Evolutionary conservation across 768 basidiomycete species (phyloP), one percentile per base, ranked within the genome.

Genomic region (Naematelia encephala): DNA sequence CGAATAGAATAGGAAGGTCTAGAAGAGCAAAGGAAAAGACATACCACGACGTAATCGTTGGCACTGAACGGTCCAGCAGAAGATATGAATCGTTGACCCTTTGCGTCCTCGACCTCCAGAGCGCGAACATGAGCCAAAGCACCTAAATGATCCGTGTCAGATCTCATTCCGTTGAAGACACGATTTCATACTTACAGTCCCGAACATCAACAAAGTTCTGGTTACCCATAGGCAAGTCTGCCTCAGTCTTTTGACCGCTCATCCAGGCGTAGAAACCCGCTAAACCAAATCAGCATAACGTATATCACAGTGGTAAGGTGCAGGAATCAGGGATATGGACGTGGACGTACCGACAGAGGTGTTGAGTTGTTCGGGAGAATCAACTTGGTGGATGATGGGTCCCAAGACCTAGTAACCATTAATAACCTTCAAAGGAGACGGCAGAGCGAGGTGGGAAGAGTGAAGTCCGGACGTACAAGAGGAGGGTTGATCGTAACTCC

Each of bases 21-120:
- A 39, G 34, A 39, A 16, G 8, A 8, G 34, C 34, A 39, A 12
- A 51, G 1, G 19, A 10, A n/a, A 5, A 34, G 27, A 66, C 68
- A 58, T 44, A 73, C 68, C 22, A 62, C 46, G 34, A 66, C 69
- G 57, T 72, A 68, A 30, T 77, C 77, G 58, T 78, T 72, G 2
- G 68, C 69, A 52, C 55, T 68, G 63, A 72, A 66, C 0, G 72
- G 62, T 1, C 73, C 78, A 28, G 56, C 76, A n/a, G 73, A 75
- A 42, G 83, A 62, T 66, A 87, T 80, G 66, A 87, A 81, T 29
- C 87, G 78, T 56, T 87, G 79, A 1, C 83, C 83, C 2, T 81
- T 82, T 0, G 85, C 86, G 1, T 78, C 80, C 25, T 80, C 78
- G 51, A 79, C 81, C 54, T 80, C 79, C 21, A 89, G 71, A 3